A percentile compares a stretch with the other conserved stretches of the same genome.
These are phyloP conservation scores for Suillus brevipes DNA, from an alignment of 768 basidiomycete species.

Conservation along the genomic window DNA sequence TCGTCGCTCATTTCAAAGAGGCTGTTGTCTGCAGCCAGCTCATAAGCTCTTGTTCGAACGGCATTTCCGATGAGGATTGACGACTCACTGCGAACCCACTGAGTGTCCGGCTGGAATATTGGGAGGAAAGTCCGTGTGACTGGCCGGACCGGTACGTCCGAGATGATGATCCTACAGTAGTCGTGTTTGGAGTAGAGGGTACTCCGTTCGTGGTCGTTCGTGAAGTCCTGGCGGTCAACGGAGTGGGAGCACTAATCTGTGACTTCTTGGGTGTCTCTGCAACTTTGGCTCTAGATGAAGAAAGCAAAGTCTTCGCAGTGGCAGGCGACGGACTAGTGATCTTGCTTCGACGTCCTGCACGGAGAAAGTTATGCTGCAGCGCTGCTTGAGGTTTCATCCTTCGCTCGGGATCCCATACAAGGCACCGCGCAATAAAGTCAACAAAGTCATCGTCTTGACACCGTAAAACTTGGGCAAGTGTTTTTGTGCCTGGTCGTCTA, in stretches of 20 bases:
- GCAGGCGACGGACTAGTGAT: slow-evolving; percentile 41
- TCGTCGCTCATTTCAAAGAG: slow-evolving; percentile 27
- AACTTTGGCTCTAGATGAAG: slow-evolving; percentile 57
- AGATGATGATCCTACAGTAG: slow-evolving; percentile 59
- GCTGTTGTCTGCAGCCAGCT: slow-evolving; percentile 38
- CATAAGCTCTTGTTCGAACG: slow-evolving; percentile 39
- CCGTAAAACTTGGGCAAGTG: slow-evolving; percentile 83
- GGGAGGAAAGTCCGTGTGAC: slow-evolving; percentile 66
- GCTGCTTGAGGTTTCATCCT: slow-evolving; percentile 93
- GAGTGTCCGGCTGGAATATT: slow-evolving; percentile 74
- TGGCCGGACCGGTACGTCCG: slow-evolving; percentile 71
- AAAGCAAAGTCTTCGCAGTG: slow-evolving; percentile 55
- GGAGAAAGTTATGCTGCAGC: slow-evolving; percentile 86
- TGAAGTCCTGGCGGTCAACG: slow-evolving; percentile 74
- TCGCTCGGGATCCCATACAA: slow-evolving; percentile 98
- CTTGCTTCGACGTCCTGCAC: slow-evolving; percentile 60
- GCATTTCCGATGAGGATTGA: slow-evolving; percentile 33
- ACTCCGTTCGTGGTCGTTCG: slow-evolving; percentile 52
- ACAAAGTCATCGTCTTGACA: slow-evolving; percentile 94
- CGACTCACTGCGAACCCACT: slow-evolving; percentile 66
- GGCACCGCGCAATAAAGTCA: slow-evolving; percentile 95
- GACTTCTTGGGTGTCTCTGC: slow-evolving; percentile 87
- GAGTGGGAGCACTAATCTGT: slow-evolving; percentile 85
- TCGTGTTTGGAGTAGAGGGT: slow-evolving; percentile 60
- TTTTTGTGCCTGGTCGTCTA: slow-evolving; percentile 88